Evolutionary conservation across 257 asterid genomes (phyloP), one percentile per base, ranked within the genome.

Genomic region (Euphrasia confusa): DNA sequence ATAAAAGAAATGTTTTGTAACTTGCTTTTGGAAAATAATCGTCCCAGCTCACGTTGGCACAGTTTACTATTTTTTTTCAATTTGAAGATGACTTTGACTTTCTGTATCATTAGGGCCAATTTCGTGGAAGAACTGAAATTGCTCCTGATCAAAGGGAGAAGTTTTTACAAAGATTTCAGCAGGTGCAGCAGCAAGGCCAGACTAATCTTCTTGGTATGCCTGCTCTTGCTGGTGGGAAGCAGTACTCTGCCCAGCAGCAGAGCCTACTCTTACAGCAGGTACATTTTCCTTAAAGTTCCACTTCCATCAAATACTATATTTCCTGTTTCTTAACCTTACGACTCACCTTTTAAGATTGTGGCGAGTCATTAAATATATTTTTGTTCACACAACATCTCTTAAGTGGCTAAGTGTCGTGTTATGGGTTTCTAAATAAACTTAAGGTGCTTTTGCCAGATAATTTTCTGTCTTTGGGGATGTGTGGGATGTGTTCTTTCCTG

Each of bases 81-180:
- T 67, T 50, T 7, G 42, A 45, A 26, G 60, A 39, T 67, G 39
- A 54, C 11, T 64, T 47, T 62, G 32, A 37, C 39, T 32, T 53
- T 42, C 56, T 80, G 67, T 49, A 45, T 65, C 58, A 72, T 58
- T 69, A 86, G 96, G 95, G 95, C 32, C 99, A 93, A 73, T 71
- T 93, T 68, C 99, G 96, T 62, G 99, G 91, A 75, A 87, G 99
- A 77, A 71, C 99, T 74, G 97, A 92, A 83, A 89, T 93, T 77
- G 88, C 94, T 50, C 97, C 97, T 63, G 99, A 93, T 71, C 96
- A 83, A 77, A 84, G 99, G 79, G 99, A 93, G 81, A 87, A 89
- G 81, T 93, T 75, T 78, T 82, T 93, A 49, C 99, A 93, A 68
- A 75, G 91, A 58, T 87, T 78, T 75, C 97, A 89, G 83, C 99